A percentile compares a stretch with the other conserved stretches of the same genome.
Evolutionary conservation across 345 rosid species (phyloP).

Genomic region (Sisymbrium irio): DNA sequence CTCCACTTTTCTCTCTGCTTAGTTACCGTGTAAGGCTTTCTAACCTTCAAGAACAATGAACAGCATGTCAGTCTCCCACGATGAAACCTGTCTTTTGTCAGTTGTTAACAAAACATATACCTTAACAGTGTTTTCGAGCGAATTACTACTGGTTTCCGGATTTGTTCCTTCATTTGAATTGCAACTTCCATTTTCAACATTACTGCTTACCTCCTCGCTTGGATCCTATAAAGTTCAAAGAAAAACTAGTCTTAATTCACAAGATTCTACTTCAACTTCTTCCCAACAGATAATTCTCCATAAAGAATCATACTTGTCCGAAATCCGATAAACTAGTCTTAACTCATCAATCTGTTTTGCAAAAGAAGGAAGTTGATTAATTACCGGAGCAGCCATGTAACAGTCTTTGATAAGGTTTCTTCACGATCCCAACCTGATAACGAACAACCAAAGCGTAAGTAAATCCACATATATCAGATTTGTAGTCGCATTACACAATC

Average conservation of each 20-base stretch:
- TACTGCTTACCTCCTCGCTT: constrained; percentile 27
- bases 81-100: neutral
- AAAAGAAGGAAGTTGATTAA: constrained; percentile 4
- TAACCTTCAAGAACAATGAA: constrained; percentile 45
- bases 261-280: neutral
- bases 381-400: constrained; percentile 27
- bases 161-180: constrained; percentile 12
- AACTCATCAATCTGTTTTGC: neutral
- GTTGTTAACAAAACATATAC: neutral
- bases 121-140: constrained; percentile 14
- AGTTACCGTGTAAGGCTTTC: constrained; percentile 78
- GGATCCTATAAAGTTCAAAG: constrained; percentile 20
- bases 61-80: too few species aligned
- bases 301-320: too few species aligned
- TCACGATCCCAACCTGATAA: neutral
- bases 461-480: neutral
- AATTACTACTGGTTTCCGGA: constrained; percentile 4
- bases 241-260: neutral
- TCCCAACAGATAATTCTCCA: too few species aligned
- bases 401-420: constrained; percentile 2
- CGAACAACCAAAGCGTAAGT: neutral
- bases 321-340: too few species aligned
- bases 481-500: neutral
- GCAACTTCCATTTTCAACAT: constrained; percentile 25
- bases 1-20: constrained; percentile 94